Base-by-base conservation (phyloP, 257 asterid species). In the Cynanchum wilfordii region DNA sequence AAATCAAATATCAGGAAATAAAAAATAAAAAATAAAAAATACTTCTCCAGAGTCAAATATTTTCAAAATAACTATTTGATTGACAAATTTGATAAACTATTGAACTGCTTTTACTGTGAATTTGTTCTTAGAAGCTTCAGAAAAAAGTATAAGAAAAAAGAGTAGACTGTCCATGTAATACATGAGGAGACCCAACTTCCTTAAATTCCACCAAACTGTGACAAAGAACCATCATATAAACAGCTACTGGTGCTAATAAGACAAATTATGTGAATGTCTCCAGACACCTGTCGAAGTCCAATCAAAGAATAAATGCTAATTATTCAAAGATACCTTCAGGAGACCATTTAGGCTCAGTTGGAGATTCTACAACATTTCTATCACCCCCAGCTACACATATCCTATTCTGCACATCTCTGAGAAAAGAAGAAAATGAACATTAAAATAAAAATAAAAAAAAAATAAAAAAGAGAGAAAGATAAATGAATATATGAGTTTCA, bases 341-440 rank as follows among this genome's bases (percentile, higher is more conserved):
- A 58, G 99, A 94, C 99, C 99, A 94, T 88, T 86, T 92, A 69
- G 99, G 99, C 84, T 94, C 99, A 79, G 88, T 85, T 70, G 96
- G 96, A 78, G 99, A 89, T 82, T 94, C 99, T 71, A 88, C 84
- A 71, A 91, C 72, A 51, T 85, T 82, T 52, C 78, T 83, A 83
- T 91, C 93, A 66, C 97, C 96, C 55, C 99, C 99, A 79, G 99
- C 97, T 74, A 94, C 92, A 81, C 99, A 89, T 44, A 86, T 78
- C 55, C 89, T 84, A 30, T 85, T 78, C 38, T 75, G 70, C 60
- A 94, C 86, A 59, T 89, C 92, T 70, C 99, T 94, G 76, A 40
- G 33, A 3, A 52, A 42, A 33, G 47, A 71, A 59, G 82, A 38
- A 75, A 69, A 68, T 10, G 56, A 76, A 55, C 71, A 82, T 66